Base-by-base conservation (phyloP, 371 early-diverging fungal genomes). In the Nematocida minor region DNA sequence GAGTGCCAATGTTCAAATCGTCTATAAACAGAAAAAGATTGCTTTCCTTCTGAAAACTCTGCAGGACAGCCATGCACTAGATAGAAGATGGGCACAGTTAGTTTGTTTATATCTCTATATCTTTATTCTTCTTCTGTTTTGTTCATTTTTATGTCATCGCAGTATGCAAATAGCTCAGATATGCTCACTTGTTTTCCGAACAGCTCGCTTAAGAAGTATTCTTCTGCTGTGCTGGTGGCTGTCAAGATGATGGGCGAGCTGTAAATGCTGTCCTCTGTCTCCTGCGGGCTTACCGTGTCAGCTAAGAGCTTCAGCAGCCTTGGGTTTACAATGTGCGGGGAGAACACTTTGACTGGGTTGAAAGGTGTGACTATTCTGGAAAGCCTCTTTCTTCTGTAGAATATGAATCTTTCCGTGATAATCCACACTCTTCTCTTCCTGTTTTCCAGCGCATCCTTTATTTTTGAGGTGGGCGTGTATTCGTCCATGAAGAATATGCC, bases 321-420 rank as follows among this genome's bases (percentile, higher is more conserved):
- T 31, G 54, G 77, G 44, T 63, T 40, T 20, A 48, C 34, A 27
- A 74, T 42, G 38, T 64, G 20, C 7, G 66, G 66, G 16, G 77
- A 69, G 31, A 74, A 53, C 22, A 63, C 29, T 34, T 64, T 48
- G 11, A 25, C 38, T 27, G 77, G 60, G 41, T 29, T 22, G 34
- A 47, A 74, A n/a, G 77, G 77, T 4, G 27, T 29, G 18, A 74
- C 29, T 20, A 74, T 25, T n/a, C 42, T 20, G 22, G 25, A 4
- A 25, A 74, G 60, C 38, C 77, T 32, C 22, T 62, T 74, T 51
- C 47, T 63, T 29, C 77, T 62, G 62, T 63, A 62, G 44, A 74
- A 74, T 7, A 74, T 53, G 36, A 74, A 74, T 27, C 77, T 1
- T 44, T 74, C 77, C 32, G 77, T 74, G 46, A 53, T 64, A 9